Conservation (phyloP, 257 asterid species). For the Nicotiana attenuata region DNA sequence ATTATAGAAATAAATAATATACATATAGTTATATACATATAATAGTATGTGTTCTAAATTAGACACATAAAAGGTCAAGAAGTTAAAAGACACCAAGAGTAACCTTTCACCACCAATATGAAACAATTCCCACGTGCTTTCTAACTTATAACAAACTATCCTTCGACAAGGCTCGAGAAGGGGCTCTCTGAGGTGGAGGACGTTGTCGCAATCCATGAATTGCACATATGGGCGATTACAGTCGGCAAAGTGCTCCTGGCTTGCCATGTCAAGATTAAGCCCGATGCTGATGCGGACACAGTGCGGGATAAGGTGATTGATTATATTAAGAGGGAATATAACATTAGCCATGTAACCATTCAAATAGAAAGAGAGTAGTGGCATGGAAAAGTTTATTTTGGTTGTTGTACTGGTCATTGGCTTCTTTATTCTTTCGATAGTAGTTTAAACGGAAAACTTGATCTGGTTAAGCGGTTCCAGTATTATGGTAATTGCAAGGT, state of each 20-base stretch:
- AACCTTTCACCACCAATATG: too few relatives aligned
- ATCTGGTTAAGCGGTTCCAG: too few relatives aligned
- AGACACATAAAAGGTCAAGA: too few relatives aligned
- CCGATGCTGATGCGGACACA: not conserved
- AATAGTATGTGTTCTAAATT: too few relatives aligned
- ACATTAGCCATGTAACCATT: slow-evolving; percentile 84
- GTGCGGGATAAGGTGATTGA: slow-evolving; percentile 71
- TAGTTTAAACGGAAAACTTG: too few relatives aligned
- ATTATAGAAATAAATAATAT: too few relatives aligned
- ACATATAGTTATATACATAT: too few relatives aligned
- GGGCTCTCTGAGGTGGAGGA: slow-evolving; percentile 90
- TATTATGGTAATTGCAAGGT: too few relatives aligned
- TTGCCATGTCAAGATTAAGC: slow-evolving; percentile 74
- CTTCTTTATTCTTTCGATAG: too few relatives aligned
- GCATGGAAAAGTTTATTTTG: not conserved
- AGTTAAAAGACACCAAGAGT: too few relatives aligned
- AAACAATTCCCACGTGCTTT: too few relatives aligned
- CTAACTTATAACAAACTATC: too few relatives aligned
- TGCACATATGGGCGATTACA: slow-evolving; percentile 94
- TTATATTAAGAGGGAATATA: slow-evolving; percentile 70
- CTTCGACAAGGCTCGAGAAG: slow-evolving; percentile 41
- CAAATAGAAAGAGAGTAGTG: slow-evolving; percentile 67
- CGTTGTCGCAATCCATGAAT: slow-evolving; percentile 72
- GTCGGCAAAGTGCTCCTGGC: slow-evolving; percentile 79
- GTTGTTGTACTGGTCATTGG: not conserved